phyloP scores from a whole-genome alignment of 2,329 filamentous ascomycete genomes.

The Epichloe hybrida region DNA sequence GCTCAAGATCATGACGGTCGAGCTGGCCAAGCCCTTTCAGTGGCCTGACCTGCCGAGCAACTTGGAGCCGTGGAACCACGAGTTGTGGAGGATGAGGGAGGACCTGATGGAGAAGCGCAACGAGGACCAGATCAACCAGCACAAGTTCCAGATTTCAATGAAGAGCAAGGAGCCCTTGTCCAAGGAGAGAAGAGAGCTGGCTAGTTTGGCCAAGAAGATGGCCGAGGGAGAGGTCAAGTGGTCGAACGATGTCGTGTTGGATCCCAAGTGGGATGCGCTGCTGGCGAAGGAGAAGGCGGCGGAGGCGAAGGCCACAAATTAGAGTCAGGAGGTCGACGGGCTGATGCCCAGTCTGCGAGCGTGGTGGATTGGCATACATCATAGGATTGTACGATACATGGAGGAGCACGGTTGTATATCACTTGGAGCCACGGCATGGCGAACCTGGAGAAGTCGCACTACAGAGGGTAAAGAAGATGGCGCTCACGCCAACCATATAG shows the following conservation, averaged over 20 bases:
- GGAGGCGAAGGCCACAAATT: conserved; percentile 10
- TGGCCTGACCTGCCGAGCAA: conserved; percentile 63
- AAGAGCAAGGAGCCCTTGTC: conserved; percentile 28
- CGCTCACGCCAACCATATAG: too few species aligned
- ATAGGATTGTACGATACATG: conserved; percentile 14
- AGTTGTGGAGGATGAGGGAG: conserved; percentile 40
- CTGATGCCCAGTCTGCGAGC: too few species aligned
- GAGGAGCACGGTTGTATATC: conserved; percentile 18
- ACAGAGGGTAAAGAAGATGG: not conserved
- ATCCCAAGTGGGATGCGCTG: conserved; percentile 31
- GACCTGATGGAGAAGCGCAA: conserved; percentile 30
- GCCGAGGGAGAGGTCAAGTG: conserved; percentile 48
- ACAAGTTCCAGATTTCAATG: conserved; percentile 22
- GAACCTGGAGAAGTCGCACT: not conserved
- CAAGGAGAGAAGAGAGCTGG: conserved; percentile 34
- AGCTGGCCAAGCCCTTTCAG: conserved; percentile 75
- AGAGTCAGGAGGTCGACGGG: not conserved
- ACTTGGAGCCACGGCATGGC: conserved; percentile 7
- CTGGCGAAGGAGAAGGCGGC: conserved; percentile 12
- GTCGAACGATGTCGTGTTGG: conserved; percentile 33
- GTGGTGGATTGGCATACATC: too few species aligned
- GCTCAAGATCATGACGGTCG: conserved; percentile 88
- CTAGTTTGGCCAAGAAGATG: conserved; percentile 50
- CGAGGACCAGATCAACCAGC: conserved; percentile 18
- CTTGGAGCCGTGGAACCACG: conserved; percentile 49